Base-by-base conservation (phyloP, 2,329 filamentous ascomycete species). In the Colletotrichum agaves region DNA sequence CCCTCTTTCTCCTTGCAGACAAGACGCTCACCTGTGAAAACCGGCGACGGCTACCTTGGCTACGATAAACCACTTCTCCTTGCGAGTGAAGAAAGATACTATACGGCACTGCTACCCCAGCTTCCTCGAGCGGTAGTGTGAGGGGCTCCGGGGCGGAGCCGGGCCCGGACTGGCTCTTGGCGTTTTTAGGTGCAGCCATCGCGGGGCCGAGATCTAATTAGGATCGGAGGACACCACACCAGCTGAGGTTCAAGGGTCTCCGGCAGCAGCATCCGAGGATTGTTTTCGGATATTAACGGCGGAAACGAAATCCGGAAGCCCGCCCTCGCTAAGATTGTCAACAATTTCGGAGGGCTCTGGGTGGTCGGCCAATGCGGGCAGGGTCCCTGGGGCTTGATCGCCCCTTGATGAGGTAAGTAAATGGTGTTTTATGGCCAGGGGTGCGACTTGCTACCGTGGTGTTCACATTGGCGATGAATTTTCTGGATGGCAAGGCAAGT, bases 361-460 rank as follows among this genome's bases (percentile, higher is more conserved):
- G 37, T 2, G 52, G 61, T 44, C 53, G 53, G 41, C 17, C 53
- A 11, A 5, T 41, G 23, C 27, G 55, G 47, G 27, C 53, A 46
- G 17, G 27, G 7, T 17, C 17, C 19, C 39, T 39, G 46, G 39
- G 49, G 10, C n/a, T 19, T 53, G 46, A 49, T 41, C 58, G 12
- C 35, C 35, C 31, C 35, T 10, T 27, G 31, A 21, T 55, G 57
- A 49, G 55, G 63, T 66, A 49, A 49, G 57, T 66, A 19, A 12
- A 39, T 33, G 58, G 39, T 11, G 39, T 39, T 19, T 33, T 6
- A n/a, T 58, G 15, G 47, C 3, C 55, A 58, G 15, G 50, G 50
- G 17, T 39, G 11, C n/a, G 33, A 53, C 21, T 19, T 53, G 31
- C 17, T 81, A 84, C 53, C 78, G 82, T 1, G 82, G 23, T 27